Base-by-base conservation (phyloP, 345 rosid genomes). In the Citrus glauca region DNA sequence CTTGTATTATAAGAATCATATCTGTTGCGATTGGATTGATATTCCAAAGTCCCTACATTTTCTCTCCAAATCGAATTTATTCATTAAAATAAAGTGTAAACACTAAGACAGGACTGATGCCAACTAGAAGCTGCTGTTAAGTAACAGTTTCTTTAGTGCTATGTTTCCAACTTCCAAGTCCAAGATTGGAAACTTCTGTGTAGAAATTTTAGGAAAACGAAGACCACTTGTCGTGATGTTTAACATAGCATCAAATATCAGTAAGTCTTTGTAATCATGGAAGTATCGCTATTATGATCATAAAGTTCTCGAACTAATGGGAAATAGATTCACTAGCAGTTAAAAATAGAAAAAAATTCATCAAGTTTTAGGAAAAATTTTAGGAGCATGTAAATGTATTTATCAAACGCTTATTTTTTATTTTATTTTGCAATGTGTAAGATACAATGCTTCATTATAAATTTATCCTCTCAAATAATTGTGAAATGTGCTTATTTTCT, bases 11-110 rank as follows among this genome's bases (percentile, higher is more conserved):
- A 25, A 25, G 69, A 48, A 78, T 73, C 75, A 59, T 67, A 86
- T 80, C 81, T 71, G 67, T 8, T 38, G 25, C 33, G 65, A 33
- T 60, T 60, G 69, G 81, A 82, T 75, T 77, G 56, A 64, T 61
- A 60, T 66, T 32, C 62, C 67, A n/a, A 2, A 9, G 65, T 32
- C 69, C 77, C 74, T 2, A 64, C 45, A 27, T 55, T 32, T 40
- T 37, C 11, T 42, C 27, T 50, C 50, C 16, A 61, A 57, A 40
- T 28, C 35, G 50, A 37, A 17, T 32, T 53, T 42, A 61, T 11
- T 71, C 50, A 33, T 69, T 59, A 40, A 60, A 61, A 48, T 30
- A 13, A 20, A 22, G 48, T 22, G 11, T 8, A 55, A 37, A 6
- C 7, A 0, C 50, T 13, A 45, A 45, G 5, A 45, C 0, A 22